Evolutionary conservation across 345 rosid species (phyloP).

Genomic region (Dipteronia dyeriana): DNA sequence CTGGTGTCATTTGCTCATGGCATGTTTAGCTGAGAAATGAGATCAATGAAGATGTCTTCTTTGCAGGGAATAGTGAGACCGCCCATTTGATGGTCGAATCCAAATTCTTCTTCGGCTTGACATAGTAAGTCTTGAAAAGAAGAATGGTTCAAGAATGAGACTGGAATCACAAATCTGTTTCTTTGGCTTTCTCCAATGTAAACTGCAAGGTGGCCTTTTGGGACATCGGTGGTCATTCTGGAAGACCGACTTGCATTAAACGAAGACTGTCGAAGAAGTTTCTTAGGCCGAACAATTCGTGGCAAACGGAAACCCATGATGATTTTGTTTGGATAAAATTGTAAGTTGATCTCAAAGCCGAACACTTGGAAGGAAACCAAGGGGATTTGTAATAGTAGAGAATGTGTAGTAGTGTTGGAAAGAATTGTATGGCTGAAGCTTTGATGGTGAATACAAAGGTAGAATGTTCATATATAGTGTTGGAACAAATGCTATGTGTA

Average conservation of each 20-base stretch:
- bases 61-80: constrained; percentile 34
- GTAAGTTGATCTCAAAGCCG: no score
- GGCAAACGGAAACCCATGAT: background rate
- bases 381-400: no score
- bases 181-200: constrained; percentile 40
- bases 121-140: constrained; percentile 34
- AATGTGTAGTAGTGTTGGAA: no score
- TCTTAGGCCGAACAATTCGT: constrained; percentile 12
- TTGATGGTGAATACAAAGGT: background rate
- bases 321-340: no score
- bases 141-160: constrained; percentile 32
- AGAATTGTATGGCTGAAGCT: background rate
- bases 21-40: constrained; percentile 35
- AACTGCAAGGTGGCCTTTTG: constrained; percentile 41
- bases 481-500: background rate
- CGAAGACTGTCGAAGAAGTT: constrained; percentile 13
- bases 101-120: constrained; percentile 39
- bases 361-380: no score
- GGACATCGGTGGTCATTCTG: constrained; percentile 11
- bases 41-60: constrained; percentile 29
- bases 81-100: background rate
- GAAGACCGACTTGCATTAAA: background rate
- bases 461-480: background rate
- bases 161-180: constrained; percentile 40
- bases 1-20: background rate